phyloP scores from a whole-genome alignment of 2,329 filamentous ascomycete genomes.

The Nigrospora osmanthi region DNA sequence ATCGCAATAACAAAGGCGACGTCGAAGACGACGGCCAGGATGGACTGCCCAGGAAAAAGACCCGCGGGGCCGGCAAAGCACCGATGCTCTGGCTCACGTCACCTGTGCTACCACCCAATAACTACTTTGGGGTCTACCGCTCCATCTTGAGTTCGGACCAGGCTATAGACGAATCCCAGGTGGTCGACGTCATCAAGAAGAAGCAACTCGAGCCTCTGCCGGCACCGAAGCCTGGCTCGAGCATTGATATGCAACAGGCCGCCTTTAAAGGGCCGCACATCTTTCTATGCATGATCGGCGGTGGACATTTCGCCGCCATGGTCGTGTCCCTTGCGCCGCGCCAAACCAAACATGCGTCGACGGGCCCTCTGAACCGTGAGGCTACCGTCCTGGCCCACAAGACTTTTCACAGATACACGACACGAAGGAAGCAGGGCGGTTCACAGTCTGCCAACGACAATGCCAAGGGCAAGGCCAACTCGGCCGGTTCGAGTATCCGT shows the following conservation, averaged over 20 bases:
- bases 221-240: slow-evolving; percentile 36
- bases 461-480: slow-evolving; percentile 89
- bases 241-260: slow-evolving; percentile 36
- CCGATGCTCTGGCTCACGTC: slow-evolving; percentile 84
- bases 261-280: slow-evolving; percentile 71
- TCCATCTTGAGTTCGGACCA: slow-evolving; percentile 71
- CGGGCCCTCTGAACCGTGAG: slow-evolving; percentile 70
- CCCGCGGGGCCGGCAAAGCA: slow-evolving; percentile 53
- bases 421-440: slow-evolving; percentile 90
- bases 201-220: slow-evolving; percentile 68
- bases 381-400: slow-evolving; percentile 90
- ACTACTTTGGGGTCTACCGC: slow-evolving; percentile 78
- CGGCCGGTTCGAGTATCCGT: slow-evolving; percentile 81
- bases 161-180: slow-evolving; percentile 50
- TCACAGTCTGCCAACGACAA: slow-evolving; percentile 91
- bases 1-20: slow-evolving; percentile 34
- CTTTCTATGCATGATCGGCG: slow-evolving; percentile 97
- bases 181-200: slow-evolving; percentile 61
- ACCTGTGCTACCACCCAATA: slow-evolving; percentile 64
- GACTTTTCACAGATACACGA: slow-evolving; percentile 96
- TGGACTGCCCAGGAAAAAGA: slow-evolving; percentile 35
- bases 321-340: slow-evolving; percentile 82
- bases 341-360: slow-evolving; percentile 56
- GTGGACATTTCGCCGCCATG: slow-evolving; percentile 96
- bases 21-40: slow-evolving; percentile 41